These are phyloP conservation scores for Chamaecyparis obtusa DNA, from an alignment of 75 land plant genomes.

Conservation along the genomic window DNA sequence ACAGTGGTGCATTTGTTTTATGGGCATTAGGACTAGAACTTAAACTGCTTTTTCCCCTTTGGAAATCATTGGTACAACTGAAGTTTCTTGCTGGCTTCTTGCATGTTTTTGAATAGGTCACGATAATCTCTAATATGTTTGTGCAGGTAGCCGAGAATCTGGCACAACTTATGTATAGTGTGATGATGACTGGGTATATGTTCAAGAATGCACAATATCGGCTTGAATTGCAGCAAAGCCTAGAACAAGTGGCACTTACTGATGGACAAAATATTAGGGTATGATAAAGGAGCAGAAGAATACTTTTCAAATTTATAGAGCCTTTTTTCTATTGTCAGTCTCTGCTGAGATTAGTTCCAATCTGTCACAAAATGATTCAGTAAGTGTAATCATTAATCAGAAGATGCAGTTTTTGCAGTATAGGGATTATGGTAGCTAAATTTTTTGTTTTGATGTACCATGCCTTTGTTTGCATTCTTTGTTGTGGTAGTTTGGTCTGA, in stretches of 20 bases:
- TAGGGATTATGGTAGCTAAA: not conserved
- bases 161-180: slow-evolving; percentile 98
- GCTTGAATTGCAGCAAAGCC: slow-evolving; percentile 78
- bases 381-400: not conserved
- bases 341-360: not conserved
- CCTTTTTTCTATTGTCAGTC: not conserved
- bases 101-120: not conserved
- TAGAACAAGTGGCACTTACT: slow-evolving; percentile 86
- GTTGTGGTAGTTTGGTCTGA: not conserved
- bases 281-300: slow-evolving; percentile 5
- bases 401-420: not conserved
- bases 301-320: not conserved
- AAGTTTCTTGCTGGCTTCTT: not conserved
- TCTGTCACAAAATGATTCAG: not conserved
- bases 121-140: not conserved
- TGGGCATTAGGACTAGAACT: not conserved
- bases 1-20: not conserved
- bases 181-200: slow-evolving; percentile 99
- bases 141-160: slow-evolving; percentile 93
- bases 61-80: not conserved
- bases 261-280: slow-evolving; percentile 32
- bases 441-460: not conserved
- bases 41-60: not conserved
- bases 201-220: slow-evolving; percentile 93
- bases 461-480: not conserved